A percentile compares a stretch with the other conserved stretches of the same genome.
phyloP scores from a whole-genome alignment of 345 rosid genomes.

The Psidium friedrichsthalianum region DNA sequence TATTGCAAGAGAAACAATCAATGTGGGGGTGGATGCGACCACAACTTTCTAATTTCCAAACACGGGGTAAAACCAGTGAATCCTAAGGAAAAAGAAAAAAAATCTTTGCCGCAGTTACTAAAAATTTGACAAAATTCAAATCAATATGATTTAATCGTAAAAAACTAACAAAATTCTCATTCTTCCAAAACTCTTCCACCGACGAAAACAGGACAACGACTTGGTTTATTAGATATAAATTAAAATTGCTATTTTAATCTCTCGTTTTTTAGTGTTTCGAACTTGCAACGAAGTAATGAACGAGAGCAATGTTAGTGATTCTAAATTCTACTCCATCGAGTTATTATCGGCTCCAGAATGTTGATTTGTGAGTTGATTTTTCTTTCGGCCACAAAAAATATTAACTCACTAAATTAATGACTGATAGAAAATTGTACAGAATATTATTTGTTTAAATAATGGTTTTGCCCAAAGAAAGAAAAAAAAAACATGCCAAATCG shows the following conservation, averaged over 20 bases:
- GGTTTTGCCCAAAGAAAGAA: neutral
- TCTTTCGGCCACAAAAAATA: neutral
- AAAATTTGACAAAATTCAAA: neutral
- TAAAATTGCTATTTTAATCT: neutral
- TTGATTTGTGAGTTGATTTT: too few relatives aligned
- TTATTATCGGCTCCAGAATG: too few relatives aligned
- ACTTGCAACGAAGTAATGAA: neutral
- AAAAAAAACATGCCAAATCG: neutral
- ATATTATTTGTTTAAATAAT: neutral
- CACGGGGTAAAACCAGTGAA: too few relatives aligned
- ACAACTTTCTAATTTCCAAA: neutral
- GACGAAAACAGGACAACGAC: too few relatives aligned
- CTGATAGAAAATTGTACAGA: neutral
- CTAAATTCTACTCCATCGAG: too few relatives aligned
- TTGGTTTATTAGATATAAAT: too few relatives aligned
- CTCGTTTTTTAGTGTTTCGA: neutral
- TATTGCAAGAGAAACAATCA: neutral
- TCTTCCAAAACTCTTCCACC: neutral
- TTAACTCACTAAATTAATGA: neutral
- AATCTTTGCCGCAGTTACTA: neutral
- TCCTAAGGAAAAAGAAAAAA: accelerated
- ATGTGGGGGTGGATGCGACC: neutral
- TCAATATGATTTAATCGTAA: neutral
- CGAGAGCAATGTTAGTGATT: accelerated
- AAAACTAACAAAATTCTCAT: accelerated